Base-by-base conservation (phyloP, 1,284 basidiomycete species). In the Jaminaea rosea region DNA sequence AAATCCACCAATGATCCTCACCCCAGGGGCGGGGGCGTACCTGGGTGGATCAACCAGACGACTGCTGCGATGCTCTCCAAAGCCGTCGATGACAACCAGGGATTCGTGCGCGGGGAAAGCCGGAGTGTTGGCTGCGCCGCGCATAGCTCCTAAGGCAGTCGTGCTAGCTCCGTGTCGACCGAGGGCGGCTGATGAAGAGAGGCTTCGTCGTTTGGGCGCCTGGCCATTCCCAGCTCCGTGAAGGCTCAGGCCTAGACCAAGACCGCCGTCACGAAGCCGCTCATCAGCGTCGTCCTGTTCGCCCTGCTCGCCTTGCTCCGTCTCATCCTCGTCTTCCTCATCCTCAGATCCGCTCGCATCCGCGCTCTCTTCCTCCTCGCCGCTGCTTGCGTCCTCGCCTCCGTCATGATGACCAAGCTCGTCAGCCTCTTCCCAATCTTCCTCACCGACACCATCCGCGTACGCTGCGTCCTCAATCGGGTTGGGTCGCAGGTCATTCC, bases 391-490 rank as follows among this genome's bases (percentile, higher is more conserved):
- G 19, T 34, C 36, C 15, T 29, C 32, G 37, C 19, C 39, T 11
- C 27, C 34, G 28, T 49, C 37, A 27, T 39, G 34, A 6, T 42
- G 34, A 4, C 26, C 47, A 15, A 26, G 34, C 34, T 41, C 37
- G 17, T 24, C 26, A 31, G 7, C 21, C 19, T 19, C 17, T 2
- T 31, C 47, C 27, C n/a, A 17, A 49, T 1, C 26, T 23, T 31
- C 37, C n/a, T 23, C 41, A 23, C 15, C 19, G 31, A 50, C 50
- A n/a, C 54, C 51, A 15, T 52, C 51, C 39, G 42, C 41, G 21
- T 45, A 26, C 27, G 45, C 34, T 15, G 42, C 53, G 17, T 59
- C 50, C 23, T 27, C 52, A 3, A 46, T n/a, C 9, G 44, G 37
- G 47, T 17, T 39, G 26, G 15, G 26, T 4, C 26, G 45, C 34